Conservation (phyloP, 164 flowering plant species). For the Litsea cubeba region DNA sequence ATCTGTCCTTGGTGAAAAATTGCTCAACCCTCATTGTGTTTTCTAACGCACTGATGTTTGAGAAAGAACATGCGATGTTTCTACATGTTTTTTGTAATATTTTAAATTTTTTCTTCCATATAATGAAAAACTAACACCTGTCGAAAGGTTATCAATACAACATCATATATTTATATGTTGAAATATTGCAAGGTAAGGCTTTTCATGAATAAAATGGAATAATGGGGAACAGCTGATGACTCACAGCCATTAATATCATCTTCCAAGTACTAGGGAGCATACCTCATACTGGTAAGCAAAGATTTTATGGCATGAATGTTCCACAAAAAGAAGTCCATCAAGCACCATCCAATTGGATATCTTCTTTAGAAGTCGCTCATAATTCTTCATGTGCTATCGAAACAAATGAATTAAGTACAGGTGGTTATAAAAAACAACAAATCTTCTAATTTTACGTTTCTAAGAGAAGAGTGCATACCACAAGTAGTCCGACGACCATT, state of each 20-base stretch:
- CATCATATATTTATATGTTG: no score
- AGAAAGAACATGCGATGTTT: no score
- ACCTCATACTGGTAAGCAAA: conserved; percentile 20
- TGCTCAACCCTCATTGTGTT: no score
- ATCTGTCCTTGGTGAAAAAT: no score
- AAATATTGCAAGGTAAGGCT: no score
- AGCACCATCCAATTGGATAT: conserved; percentile 19
- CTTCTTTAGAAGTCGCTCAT: conserved; percentile 12
- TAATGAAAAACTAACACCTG: no score
- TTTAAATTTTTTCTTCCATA: no score
- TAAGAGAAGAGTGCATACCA: conserved; percentile 34
- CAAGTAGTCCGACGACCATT: conserved; percentile 87
- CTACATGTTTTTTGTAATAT: no score
- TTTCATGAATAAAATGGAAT: no score
- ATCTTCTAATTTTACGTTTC: neutral
- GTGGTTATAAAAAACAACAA: neutral
- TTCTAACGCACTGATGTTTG: no score
- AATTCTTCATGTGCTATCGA: conserved; percentile 24
- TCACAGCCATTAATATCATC: no score
- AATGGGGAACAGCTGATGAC: conserved; percentile 6
- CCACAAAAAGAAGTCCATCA: conserved; percentile 26
- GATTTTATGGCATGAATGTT: conserved; percentile 18
- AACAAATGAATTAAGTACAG: neutral
- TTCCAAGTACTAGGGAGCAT: neutral
- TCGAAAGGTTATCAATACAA: no score